Evolutionary conservation across 306 rosid species (phyloP), one percentile per base, ranked within the genome.

Genomic region (Trichosanthes truncata): DNA sequence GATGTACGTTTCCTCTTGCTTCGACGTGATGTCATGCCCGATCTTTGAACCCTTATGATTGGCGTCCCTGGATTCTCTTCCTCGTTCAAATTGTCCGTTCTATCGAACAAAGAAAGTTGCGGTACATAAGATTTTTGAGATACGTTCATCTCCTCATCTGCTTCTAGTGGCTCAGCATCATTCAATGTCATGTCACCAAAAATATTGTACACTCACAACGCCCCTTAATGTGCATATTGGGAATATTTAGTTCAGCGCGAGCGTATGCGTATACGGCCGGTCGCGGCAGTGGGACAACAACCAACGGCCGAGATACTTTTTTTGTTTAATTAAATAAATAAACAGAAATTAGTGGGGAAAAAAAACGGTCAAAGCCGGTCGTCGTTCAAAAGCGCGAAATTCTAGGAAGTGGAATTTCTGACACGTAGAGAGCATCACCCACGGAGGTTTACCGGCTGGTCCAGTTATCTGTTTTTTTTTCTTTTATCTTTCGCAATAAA

Each of bases 401-500:
- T 82, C 84, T 72, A 90, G 84, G 80, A 35, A 81, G 21, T 72
- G 84, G 74, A 60, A 57, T 33, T 55, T 15, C 82, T 84, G 92
- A 88, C 91, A 89, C 90, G 87, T 49, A 79, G 83, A 81, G 78
- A 80, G 89, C 90, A 81, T 85, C 83, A 76, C 91, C 95, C 97
- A 86, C 91, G 90, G 97, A 84, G 55, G 77, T 23, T 43, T 72
- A 72, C 77, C 77, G 77, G 77, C 57, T 72, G 23, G 13, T 46
- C 77, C 77, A 45, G 77, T 72, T 25, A n/a, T 40, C 75, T 12
- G 29, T 41, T 56, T 63, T 7, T 5, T 21, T 40, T 69, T 76
- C 36, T 23, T 53, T 75, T 17, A 3, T 75, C 29, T 31, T 31
- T 49, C 51, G 78, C 23, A 43, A 48, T 8, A 13, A 48, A 46